A percentile compares a stretch with the other conserved stretches of the same genome.
Evolutionary conservation across 2,329 filamentous ascomycete species (phyloP).

Genomic region (Ilyonectria sp.): DNA sequence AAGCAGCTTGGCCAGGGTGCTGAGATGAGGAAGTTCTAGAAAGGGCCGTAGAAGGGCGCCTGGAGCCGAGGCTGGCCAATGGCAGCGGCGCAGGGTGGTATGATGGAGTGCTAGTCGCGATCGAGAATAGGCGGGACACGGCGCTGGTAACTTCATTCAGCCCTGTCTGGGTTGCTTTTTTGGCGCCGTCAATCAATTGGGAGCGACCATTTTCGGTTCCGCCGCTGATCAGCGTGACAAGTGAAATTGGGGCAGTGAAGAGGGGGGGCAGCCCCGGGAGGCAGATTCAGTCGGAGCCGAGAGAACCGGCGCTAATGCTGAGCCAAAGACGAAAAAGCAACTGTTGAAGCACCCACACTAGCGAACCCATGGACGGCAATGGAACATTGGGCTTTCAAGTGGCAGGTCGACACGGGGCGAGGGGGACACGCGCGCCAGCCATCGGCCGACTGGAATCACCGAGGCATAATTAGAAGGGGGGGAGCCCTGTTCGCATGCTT

Average conservation of each 20-base stretch:
- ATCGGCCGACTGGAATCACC: slow-evolving; percentile 42
- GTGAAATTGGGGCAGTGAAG: slow-evolving; percentile 23
- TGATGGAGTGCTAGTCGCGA: slow-evolving; percentile 30
- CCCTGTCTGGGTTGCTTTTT: slow-evolving; percentile 37
- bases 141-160: slow-evolving; percentile 36
- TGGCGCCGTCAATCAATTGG: slow-evolving; percentile 11
- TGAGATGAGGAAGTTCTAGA: slow-evolving; percentile 48
- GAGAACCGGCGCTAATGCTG: slow-evolving; percentile 36
- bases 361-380: slow-evolving; percentile 11
- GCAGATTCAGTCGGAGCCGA: slow-evolving; percentile 42
- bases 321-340: slow-evolving; percentile 19
- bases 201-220: slow-evolving; percentile 6
- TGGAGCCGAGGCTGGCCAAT: slow-evolving; percentile 34
- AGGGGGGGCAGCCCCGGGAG: neutral
- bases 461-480: slow-evolving; percentile 13
- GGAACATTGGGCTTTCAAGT: neutral
- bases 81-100: slow-evolving; percentile 14
- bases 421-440: slow-evolving; percentile 20
- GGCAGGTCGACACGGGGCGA: neutral
- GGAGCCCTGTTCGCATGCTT: neutral
- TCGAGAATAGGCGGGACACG: slow-evolving; percentile 31
- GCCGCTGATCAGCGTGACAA: slow-evolving; percentile 30
- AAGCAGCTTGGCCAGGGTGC: slow-evolving; percentile 19
- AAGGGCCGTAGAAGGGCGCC: slow-evolving; percentile 42
- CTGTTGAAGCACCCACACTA: slow-evolving; percentile 1